Conservation (phyloP, 192 early-diverging fungal genomes). For the Coemansia sp. region DNA sequence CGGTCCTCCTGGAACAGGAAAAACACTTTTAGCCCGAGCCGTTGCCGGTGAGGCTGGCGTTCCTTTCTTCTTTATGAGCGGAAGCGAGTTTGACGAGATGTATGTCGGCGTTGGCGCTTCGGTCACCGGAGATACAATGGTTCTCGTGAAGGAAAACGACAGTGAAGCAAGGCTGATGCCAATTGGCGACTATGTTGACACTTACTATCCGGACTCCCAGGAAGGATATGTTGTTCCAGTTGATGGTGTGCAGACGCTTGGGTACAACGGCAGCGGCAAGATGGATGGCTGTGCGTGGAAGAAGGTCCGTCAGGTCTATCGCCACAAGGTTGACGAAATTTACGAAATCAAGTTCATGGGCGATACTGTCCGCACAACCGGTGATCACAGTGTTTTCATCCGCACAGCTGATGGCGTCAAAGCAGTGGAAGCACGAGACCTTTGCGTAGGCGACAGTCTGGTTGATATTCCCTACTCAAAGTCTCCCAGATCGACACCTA, state of each 20-base stretch:
- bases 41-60: constrained; percentile 98
- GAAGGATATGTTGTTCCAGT: constrained; percentile 48
- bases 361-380: constrained; percentile 47
- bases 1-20: constrained; percentile 96
- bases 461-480: constrained; percentile 44
- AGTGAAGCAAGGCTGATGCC: constrained; percentile 22
- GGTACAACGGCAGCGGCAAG: constrained; percentile 29
- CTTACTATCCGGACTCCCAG: constrained; percentile 22
- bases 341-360: constrained; percentile 49
- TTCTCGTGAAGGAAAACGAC: constrained; percentile 32
- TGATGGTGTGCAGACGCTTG: constrained; percentile 46
- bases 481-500: background rate
- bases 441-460: constrained; percentile 42
- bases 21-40: constrained; percentile 94
- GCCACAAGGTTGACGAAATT: constrained; percentile 49
- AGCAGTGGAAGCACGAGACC: constrained; percentile 39
- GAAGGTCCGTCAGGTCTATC: constrained; percentile 48
- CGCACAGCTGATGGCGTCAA: constrained; percentile 21
- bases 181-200: constrained; percentile 49
- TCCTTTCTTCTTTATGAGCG: constrained; percentile 99
- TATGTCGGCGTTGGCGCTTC: constrained; percentile 96
- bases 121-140: constrained; percentile 53
- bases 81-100: constrained; percentile 98
- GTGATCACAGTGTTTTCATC: constrained; percentile 56
- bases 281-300: constrained; percentile 43